Percentiles rank a stretch among this genome's conserved stretches.
These are phyloP conservation scores for Stevia rebaudiana DNA, from an alignment of 140 eudicot species.

Conservation along the genomic window DNA sequence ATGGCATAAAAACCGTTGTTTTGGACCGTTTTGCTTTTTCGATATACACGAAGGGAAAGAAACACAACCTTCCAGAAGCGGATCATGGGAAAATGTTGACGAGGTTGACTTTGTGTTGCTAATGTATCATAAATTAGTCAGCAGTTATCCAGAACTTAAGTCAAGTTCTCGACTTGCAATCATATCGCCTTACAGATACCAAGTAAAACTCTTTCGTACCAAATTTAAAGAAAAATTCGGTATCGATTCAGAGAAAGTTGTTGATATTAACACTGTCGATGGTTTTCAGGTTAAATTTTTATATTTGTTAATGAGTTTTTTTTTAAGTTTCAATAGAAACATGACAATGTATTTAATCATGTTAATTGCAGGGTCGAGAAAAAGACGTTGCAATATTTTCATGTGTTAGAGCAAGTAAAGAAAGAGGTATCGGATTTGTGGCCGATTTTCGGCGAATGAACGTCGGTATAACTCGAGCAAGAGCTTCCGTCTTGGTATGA, in stretches of 20 bases:
- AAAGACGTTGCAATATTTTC: constrained; percentile 94
- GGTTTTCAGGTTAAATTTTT: constrained; percentile 71
- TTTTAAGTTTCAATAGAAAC: background rate
- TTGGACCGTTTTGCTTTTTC: constrained; percentile 89
- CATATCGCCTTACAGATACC: constrained; percentile 80
- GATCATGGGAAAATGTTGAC: constrained; percentile 70
- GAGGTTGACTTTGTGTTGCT: constrained; percentile 89
- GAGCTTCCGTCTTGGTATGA: constrained; percentile 87
- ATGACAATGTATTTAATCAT: background rate
- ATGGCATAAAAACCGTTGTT: constrained; percentile 86
- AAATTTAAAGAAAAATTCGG: constrained; percentile 62
- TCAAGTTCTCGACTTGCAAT: constrained; percentile 78
- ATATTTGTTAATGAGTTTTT: background rate
- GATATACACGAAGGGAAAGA: constrained; percentile 87
- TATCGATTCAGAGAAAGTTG: constrained; percentile 66
- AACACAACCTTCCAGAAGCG: constrained; percentile 59
- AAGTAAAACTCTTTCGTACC: constrained; percentile 65
- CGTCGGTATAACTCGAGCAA: constrained; percentile 95
- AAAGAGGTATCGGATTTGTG: constrained; percentile 73
- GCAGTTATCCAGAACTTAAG: constrained; percentile 74
- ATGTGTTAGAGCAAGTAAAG: constrained; percentile 84
- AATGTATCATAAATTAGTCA: constrained; percentile 59
- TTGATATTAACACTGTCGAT: constrained; percentile 92
- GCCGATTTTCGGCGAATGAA: constrained; percentile 87
- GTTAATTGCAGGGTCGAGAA: constrained; percentile 68